Base-by-base conservation (phyloP, 148 eudicot species). In the Cornus suecica region DNA sequence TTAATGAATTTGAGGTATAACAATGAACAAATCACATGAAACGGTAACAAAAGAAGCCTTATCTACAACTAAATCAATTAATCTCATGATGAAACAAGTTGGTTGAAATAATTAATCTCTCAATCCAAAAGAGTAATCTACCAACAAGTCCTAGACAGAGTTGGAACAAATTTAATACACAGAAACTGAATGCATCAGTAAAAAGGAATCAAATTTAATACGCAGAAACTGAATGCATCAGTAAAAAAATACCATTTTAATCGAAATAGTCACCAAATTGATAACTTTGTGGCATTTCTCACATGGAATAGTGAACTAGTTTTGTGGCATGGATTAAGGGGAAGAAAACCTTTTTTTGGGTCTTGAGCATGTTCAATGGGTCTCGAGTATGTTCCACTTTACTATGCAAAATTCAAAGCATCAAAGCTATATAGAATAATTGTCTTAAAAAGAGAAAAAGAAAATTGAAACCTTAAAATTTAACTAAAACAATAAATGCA, bases 251-350 rank as follows among this genome's bases (percentile, higher is more conserved):
- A n/a, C n/a, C n/a, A n/a, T 58, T 58, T 58, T 62, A 10, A 20
- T 14, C 5, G 24, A 18, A 42, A 14, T 15, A 60, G 13, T 41
- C 34, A 74, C 66, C 75, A 56, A n/a, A 72, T 32, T 62, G 76
- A 26, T 32, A 48, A 6, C 11, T n/a, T 37, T 37, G n/a, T n/a
- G 20, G 0, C 22, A 32, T 62, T 73, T 32, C 25, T 73, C 64
- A 8, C 32, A 62, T 63, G 34, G 65, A 64, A 64, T 68, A 58
- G 22, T 41, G 68, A 42, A 63, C 25, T 26, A 74, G 69, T 69
- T 74, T 74, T 74, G 34, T 74, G 34, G 37, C 68, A 62, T 74
- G 37, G 60, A 74, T 74, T 9, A 37, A 62, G 69, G 76, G 37
- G 8, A 64, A 51, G 28, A 48, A 41, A 64, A 29, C 8, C 11